Evolutionary conservation across 257 asterid species (phyloP), one percentile per base, ranked within the genome.

Genomic region (Cynanchum wilfordii): DNA sequence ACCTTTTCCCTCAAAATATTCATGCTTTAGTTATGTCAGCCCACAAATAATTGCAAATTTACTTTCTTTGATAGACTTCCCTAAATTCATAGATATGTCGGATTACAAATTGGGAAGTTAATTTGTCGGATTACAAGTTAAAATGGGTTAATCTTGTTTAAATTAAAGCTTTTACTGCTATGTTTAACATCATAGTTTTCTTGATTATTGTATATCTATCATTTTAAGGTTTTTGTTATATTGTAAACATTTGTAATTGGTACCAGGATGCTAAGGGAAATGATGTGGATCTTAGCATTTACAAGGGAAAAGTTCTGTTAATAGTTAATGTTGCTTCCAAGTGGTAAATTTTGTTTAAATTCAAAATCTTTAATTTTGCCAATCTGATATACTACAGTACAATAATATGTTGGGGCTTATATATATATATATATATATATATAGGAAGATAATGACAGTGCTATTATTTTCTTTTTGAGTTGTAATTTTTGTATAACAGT

Each of bases 281-380:
- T 45, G 76, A 80, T 74, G 81, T 82, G 25, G 76, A 88, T 81
- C 83, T 90, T 74, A 77, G 91, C 73, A 56, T 16, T 36, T 89
- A 82, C 89, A 89, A 79, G 78, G 91, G 93, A 66, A 87, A 87
- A 71, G 87, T 86, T 69, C 84, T 89, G 33, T 74, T 89, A 16
- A 82, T 89, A 12, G 90, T 87, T 73, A 89, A 89, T 70, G 97
- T 91, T 70, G 96, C 95, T 65, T 90, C 96, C 12, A 87, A 90
- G 75, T 88, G 96, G 96, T 88, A 81, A 12, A 29, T 1, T 66
- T 54, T 50, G 56, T 12, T 63, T 27, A 10, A 58, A 24, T 55
- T 33, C 40, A 29, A 33, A 33, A 7, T 65, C 10, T 27, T 27
- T 66, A 29, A 10, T 24, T 13, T 56, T 29, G 10, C 33, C 51